Evolutionary conservation across 331 rosid species (phyloP).

Genomic region (Malus hybrid): DNA sequence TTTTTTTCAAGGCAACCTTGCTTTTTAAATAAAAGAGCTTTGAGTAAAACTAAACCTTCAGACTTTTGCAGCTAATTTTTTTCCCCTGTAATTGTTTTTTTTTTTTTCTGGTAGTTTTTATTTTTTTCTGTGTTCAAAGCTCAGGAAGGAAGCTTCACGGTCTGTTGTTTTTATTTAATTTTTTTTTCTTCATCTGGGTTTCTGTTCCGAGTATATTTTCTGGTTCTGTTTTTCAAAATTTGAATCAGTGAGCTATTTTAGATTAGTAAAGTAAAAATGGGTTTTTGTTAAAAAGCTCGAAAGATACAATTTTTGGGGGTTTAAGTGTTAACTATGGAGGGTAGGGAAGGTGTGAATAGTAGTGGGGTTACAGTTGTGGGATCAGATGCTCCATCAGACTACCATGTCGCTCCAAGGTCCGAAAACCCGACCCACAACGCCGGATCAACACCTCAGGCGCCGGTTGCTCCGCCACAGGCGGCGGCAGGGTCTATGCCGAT

Average conservation of each 20-base stretch:
- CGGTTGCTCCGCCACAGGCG: conserved; percentile 25
- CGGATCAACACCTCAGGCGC: conserved; percentile 43
- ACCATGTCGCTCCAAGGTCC: conserved; percentile 79
- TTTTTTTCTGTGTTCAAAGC: conserved; percentile 1
- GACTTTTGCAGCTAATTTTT: conserved; percentile 6
- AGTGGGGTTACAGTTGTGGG: conserved; percentile 96
- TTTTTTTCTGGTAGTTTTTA: background rate
- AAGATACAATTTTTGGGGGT: conserved; percentile 22
- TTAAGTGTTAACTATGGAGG: conserved; percentile 62
- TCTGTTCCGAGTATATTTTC: background rate
- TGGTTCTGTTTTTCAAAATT: conserved; percentile 8
- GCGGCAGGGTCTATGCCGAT: conserved; percentile 30
- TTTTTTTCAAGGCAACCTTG: conserved; percentile 22
- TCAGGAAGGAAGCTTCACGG: conserved; percentile 12
- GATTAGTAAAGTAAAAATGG: conserved; percentile 29
- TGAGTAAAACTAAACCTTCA: conserved; percentile 14
- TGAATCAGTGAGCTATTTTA: background rate
- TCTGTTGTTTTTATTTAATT: background rate
- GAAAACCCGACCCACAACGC: conserved; percentile 41
- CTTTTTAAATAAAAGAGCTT: conserved; percentile 5
- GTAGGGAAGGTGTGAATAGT: conserved; percentile 58
- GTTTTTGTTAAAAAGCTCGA: conserved; percentile 36
- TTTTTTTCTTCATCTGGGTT: conserved; percentile 4
- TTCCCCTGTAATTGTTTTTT: conserved; percentile 4
- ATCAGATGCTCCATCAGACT: conserved; percentile 96